Percentiles rank a stretch among this genome's conserved stretches.
Conservation (phyloP, 108 stramenopile species). For the Asterionellopsis glacialis region DNA sequence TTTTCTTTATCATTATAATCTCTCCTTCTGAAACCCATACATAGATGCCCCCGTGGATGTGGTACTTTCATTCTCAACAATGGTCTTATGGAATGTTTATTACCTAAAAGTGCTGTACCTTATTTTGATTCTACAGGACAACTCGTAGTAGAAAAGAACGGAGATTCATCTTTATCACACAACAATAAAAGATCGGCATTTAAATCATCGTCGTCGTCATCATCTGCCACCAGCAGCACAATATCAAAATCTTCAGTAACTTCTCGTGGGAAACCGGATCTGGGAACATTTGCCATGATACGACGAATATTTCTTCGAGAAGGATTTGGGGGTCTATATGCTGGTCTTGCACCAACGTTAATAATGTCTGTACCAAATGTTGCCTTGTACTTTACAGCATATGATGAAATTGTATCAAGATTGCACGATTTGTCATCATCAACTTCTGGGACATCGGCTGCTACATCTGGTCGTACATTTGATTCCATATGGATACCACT, state of each 20-base stretch:
- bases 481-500: slow-evolving; percentile 39
- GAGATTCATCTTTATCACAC: no score
- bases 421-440: background rate
- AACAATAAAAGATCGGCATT: no score
- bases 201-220: no score
- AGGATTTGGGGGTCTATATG: slow-evolving; percentile 77
- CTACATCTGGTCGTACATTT: background rate
- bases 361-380: slow-evolving; percentile 88
- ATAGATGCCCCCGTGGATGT: slow-evolving; percentile 37
- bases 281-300: slow-evolving; percentile 41
- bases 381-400: slow-evolving; percentile 84
- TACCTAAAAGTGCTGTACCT: slow-evolving; percentile 41
- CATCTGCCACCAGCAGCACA: no score
- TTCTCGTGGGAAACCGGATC: no score
- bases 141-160: slow-evolving; percentile 3
- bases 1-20: no score
- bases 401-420: slow-evolving; percentile 64
- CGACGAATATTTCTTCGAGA: slow-evolving; percentile 51
- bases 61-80: slow-evolving; percentile 63
- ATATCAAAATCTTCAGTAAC: no score
- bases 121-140: slow-evolving; percentile 30
- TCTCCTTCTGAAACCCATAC: slow-evolving; percentile 7
- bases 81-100: slow-evolving; percentile 48
- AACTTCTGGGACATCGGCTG: background rate
- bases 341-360: slow-evolving; percentile 77